Conservation (phyloP, 2,329 filamentous ascomycete species). For the Salinomyces thailandicus region DNA sequence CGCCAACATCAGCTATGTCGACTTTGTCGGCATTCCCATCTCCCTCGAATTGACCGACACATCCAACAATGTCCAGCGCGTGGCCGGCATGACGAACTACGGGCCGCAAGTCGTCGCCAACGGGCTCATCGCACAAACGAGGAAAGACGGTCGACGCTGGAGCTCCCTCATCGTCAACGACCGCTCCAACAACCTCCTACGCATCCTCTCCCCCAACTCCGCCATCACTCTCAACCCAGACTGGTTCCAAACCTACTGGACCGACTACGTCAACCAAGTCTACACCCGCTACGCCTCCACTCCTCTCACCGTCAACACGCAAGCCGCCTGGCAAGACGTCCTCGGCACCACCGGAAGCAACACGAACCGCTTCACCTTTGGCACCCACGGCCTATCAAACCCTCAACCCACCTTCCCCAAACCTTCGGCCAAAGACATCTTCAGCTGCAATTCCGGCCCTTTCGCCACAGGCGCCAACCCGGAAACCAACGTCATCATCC, state of each 20-base stretch:
- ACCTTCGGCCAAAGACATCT: conserved; percentile 53
- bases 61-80: conserved; percentile 28
- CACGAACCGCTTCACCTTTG: conserved; percentile 25
- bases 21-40: conserved; percentile 35
- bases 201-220: conserved; percentile 36
- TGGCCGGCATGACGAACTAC: conserved; percentile 51
- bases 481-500: conserved; percentile 50
- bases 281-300: conserved; percentile 36
- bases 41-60: conserved; percentile 28
- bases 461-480: conserved; percentile 40
- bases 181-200: conserved; percentile 27
- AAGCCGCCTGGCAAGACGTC: conserved; percentile 43
- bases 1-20: conserved; percentile 34
- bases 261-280: conserved; percentile 41
- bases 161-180: conserved; percentile 44
- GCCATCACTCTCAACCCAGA: conserved; percentile 35
- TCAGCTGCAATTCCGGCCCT: conserved; percentile 54
- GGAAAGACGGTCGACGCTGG: conserved; percentile 50
- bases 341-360: conserved; percentile 34
- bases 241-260: conserved; percentile 43
- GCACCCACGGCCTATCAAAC: conserved; percentile 31
- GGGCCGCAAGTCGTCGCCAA: conserved; percentile 48
- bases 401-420: conserved; percentile 35
- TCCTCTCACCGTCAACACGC: conserved; percentile 51
- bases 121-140: conserved; percentile 45